These are phyloP conservation scores for Rubia balearica DNA, from an alignment of 305 asterid species.

Conservation along the genomic window DNA sequence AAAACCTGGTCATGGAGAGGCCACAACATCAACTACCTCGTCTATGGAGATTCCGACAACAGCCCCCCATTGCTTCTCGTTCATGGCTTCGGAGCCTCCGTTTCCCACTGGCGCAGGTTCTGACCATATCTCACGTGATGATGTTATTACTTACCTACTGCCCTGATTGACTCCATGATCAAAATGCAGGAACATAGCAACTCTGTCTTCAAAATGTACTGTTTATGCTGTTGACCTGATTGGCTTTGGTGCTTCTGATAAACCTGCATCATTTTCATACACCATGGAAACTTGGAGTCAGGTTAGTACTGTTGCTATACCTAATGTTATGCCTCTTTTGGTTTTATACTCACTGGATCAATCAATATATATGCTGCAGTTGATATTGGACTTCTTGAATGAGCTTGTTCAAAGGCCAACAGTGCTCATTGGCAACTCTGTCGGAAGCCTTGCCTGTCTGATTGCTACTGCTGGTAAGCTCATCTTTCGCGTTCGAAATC, in stretches of 20 bases:
- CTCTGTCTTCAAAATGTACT: constrained; percentile 47
- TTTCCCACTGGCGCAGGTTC: constrained; percentile 92
- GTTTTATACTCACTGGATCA: background rate
- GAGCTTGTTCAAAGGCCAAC: constrained; percentile 69
- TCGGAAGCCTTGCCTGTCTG: constrained; percentile 94
- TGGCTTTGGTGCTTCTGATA: constrained; percentile 95
- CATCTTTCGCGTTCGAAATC: background rate
- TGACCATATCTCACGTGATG: background rate
- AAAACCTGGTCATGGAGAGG: constrained; percentile 81
- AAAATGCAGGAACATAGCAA: constrained; percentile 54
- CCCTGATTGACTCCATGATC: background rate
- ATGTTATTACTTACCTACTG: no score
- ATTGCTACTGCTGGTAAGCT: constrained; percentile 79
- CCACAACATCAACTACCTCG: constrained; percentile 52
- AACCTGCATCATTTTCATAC: constrained; percentile 70
- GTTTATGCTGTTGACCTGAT: constrained; percentile 88
- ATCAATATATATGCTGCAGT: constrained; percentile 26
- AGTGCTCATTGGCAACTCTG: constrained; percentile 76
- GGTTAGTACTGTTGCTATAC: constrained; percentile 28
- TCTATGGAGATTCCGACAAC: constrained; percentile 30
- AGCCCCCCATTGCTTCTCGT: constrained; percentile 54
- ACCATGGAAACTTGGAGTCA: constrained; percentile 79
- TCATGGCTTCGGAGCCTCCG: constrained; percentile 93
- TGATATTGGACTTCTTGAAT: constrained; percentile 68
- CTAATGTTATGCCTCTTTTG: background rate